Conservation (phyloP, 352 stramenopile genomes). For the Blastocystis sp. region DNA sequence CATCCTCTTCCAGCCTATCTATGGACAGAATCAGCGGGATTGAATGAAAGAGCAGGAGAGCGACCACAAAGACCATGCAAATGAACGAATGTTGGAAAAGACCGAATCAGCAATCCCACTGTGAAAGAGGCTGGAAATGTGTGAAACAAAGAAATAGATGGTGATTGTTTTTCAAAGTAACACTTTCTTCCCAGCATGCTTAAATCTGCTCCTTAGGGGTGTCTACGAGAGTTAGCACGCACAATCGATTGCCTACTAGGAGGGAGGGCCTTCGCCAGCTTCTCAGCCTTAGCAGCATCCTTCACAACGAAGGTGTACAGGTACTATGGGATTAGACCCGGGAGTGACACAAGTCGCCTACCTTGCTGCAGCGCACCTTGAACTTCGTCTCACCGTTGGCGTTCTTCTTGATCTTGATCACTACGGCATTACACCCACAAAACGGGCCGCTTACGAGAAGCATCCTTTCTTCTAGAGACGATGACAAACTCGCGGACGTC, state of each 20-base stretch:
- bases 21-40: background rate
- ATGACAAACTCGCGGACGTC: constrained; percentile 62
- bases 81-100: background rate
- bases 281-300: constrained; percentile 67
- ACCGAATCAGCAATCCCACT: background rate
- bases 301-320: constrained; percentile 70
- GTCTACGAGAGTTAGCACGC: background rate
- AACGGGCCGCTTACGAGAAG: constrained; percentile 10
- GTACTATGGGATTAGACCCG: constrained; percentile 28
- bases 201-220: constrained; percentile 36
- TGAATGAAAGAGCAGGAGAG: background rate
- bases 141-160: constrained; percentile 55
- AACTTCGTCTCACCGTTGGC: constrained; percentile 65
- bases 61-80: background rate
- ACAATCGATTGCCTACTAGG: constrained; percentile 41
- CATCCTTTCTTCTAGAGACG: constrained; percentile 66
- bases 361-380: constrained; percentile 69
- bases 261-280: constrained; percentile 59
- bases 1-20: background rate
- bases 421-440: constrained; percentile 25
- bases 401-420: constrained; percentile 70
- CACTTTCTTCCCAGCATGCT: constrained; percentile 18
- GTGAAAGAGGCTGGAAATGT: background rate
- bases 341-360: background rate
- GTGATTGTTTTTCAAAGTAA: constrained; percentile 65